Evolutionary conservation across 208 protist species (phyloP), one percentile per base, ranked within the genome.

Genomic region (Crithidia brevicula): DNA sequence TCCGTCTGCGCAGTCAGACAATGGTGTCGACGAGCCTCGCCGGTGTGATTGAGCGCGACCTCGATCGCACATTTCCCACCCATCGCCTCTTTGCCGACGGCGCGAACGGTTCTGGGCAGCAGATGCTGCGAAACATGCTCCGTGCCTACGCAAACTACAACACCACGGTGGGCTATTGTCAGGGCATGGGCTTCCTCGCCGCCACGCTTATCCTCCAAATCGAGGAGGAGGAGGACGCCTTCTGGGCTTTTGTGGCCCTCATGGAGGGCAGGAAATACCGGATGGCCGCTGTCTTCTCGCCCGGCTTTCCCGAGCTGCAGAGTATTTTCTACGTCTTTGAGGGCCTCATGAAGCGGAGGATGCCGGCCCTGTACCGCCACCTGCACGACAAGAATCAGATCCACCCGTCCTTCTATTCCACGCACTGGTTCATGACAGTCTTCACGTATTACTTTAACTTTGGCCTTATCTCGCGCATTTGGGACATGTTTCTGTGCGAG

Each of bases 401-500:
- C 27, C 78, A 77, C 4, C 57, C 66, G 7, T 78, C 77, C 18
- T 77, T 91, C 62, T 96, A 85, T 66, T 87, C 93, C 15, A 86
- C 85, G 28, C 79, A 93, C 31, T 97, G 91, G 91, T 94, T 94
- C 61, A 72, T 97, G 62, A 95, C 93, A 1, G 56, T 95, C 20
- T 97, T 96, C 62, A 80, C 88, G 18, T 94, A 95, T 67, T 61
- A 92, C 62, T 76, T 97, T 36, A 91, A 88, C 60, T 94, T 93
- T 67, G 57, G 58, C 43, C 75, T 96, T 13, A 65, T 95, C 36
- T 86, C 74, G 15, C 87, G 90, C 45, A 93, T 97, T 34, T 95
- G 90, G 89, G 93, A 97, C 74, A 93, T 94, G 83, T 97, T 97
- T 68, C 59, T 97, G 64, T 95, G 85, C 61, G 93, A 97, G 70